Conservation (phyloP, 116 monocot species). For the Trichopus zeylanicus region DNA sequence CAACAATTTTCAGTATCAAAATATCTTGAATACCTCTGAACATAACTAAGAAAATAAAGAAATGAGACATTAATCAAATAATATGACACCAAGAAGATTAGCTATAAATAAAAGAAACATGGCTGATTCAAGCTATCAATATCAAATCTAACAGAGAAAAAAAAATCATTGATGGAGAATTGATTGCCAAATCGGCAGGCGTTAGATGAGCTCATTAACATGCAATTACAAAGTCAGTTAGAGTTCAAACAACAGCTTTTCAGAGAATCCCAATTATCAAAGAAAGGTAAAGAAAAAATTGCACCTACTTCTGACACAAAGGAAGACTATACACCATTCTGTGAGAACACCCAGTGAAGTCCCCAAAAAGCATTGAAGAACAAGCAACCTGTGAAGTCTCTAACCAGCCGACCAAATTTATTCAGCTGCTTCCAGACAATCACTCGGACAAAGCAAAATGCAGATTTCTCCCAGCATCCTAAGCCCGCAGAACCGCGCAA, state of each 20-base stretch:
- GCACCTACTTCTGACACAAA: not conserved
- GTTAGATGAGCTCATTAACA: not conserved
- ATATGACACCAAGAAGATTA: too few relatives aligned
- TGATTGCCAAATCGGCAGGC: not conserved
- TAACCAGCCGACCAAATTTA: not conserved
- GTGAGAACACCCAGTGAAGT: not conserved
- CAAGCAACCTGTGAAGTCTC: not conserved
- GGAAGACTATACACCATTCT: not conserved
- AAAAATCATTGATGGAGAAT: not conserved
- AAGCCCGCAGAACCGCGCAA: conserved; percentile 27
- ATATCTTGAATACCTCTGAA: too few relatives aligned
- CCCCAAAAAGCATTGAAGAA: not conserved
- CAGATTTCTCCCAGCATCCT: not conserved
- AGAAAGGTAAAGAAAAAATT: not conserved
- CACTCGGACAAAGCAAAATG: not conserved
- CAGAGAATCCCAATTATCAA: not conserved
- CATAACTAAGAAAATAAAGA: too few relatives aligned
- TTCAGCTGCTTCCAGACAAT: not conserved
- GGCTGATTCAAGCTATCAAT: too few relatives aligned
- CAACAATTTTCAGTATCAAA: too few relatives aligned
- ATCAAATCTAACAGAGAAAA: too few relatives aligned
- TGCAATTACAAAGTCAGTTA: not conserved
- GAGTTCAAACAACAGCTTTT: conserved; percentile 1
- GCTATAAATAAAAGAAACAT: too few relatives aligned
- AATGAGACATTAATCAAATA: too few relatives aligned